Evolutionary conservation across 1,284 basidiomycete species (phyloP).

Genomic region (Fomes fomentarius): DNA sequence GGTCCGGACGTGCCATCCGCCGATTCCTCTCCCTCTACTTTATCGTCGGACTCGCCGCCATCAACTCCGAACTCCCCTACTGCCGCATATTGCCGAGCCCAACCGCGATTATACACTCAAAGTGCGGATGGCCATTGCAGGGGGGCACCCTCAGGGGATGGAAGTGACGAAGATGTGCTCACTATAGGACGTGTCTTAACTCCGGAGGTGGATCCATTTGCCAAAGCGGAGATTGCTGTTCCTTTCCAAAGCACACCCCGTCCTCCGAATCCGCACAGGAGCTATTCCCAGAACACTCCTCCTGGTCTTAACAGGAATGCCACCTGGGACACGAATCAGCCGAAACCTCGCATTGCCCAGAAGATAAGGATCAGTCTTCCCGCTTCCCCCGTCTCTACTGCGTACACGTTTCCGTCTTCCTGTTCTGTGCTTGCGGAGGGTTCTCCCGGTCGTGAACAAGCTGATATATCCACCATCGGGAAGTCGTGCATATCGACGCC

Average conservation of each 20-base stretch:
- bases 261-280: conserved; percentile 21
- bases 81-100: conserved; percentile 20
- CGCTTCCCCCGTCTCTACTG: conserved; percentile 19
- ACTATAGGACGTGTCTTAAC: conserved; percentile 35
- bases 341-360: not conserved
- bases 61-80: conserved; percentile 26
- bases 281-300: conserved; percentile 11
- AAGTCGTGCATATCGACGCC: conserved; percentile 9
- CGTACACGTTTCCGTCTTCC: conserved; percentile 28
- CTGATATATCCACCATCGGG: not conserved
- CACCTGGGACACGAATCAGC: conserved; percentile 13
- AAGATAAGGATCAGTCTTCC: conserved; percentile 22
- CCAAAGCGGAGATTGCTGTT: conserved; percentile 29
- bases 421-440: conserved; percentile 19
- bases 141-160: conserved; percentile 3
- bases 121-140: conserved; percentile 6
- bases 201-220: conserved; percentile 37
- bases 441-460: not conserved
- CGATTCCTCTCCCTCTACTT: conserved; percentile 28
- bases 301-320: conserved; percentile 2
- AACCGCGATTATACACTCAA: conserved; percentile 17
- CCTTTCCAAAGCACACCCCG: conserved; percentile 18
- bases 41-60: conserved; percentile 23
- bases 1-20: conserved; percentile 19
- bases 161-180: conserved; percentile 23